Conservation (phyloP, 306 rosid species). For the Quercus gilva region DNA sequence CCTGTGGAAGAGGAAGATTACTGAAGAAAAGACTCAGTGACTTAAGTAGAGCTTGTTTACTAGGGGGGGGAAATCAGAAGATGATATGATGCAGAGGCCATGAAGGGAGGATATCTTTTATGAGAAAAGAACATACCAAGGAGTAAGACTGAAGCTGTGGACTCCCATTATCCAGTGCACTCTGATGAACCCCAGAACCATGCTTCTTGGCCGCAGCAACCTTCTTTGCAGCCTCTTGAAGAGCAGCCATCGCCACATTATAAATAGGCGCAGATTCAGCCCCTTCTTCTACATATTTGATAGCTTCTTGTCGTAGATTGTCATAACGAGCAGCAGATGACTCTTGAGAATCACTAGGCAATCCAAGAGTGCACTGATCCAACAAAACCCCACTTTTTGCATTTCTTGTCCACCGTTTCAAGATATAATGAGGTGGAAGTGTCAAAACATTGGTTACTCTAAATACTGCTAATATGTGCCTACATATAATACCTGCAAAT, state of each 20-base stretch:
- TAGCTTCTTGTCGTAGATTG: slow-evolving; percentile 28
- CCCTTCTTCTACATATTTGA: slow-evolving; percentile 41
- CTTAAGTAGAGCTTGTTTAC: neutral
- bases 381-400: slow-evolving; percentile 36
- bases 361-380: slow-evolving; percentile 31
- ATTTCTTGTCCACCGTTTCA: slow-evolving; percentile 43
- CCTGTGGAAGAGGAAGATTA: neutral
- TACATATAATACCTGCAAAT: slow-evolving; percentile 38
- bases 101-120: neutral
- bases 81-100: neutral
- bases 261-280: slow-evolving; percentile 26
- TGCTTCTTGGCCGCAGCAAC: slow-evolving; percentile 27
- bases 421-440: slow-evolving; percentile 37
- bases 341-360: slow-evolving; percentile 24
- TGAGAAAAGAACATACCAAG: slow-evolving; percentile 15
- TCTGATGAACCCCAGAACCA: slow-evolving; percentile 6
- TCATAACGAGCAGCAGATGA: slow-evolving; percentile 26
- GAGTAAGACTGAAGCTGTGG: slow-evolving; percentile 22
- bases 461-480: slow-evolving; percentile 41
- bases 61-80: neutral
- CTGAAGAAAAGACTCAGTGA: neutral
- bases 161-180: neutral
- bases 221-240: slow-evolving; percentile 31
- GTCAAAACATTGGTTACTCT: slow-evolving; percentile 43
- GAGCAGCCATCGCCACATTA: slow-evolving; percentile 26